A percentile compares a stretch with the other conserved stretches of the same genome.
Evolutionary conservation across 2,329 filamentous ascomycete species (phyloP).

Genomic region (Raffaelea ambrosiae): DNA sequence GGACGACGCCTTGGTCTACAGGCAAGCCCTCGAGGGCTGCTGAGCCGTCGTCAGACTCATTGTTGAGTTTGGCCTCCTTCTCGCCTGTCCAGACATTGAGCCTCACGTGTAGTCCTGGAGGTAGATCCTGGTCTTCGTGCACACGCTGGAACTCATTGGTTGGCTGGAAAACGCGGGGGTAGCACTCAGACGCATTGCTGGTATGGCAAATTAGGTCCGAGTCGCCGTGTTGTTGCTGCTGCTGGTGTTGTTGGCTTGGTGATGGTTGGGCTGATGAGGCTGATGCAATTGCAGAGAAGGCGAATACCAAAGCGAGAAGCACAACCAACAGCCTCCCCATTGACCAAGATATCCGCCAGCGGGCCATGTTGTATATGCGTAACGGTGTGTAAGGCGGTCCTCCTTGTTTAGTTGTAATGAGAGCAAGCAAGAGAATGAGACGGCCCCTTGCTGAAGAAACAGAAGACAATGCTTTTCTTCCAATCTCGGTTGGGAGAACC

Average conservation of each 20-base stretch:
- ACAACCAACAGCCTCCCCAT: neutral
- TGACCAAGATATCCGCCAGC: neutral
- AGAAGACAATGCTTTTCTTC: neutral
- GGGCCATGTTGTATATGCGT: neutral
- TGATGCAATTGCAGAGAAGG: neutral
- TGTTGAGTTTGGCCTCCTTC: slow-evolving; percentile 59
- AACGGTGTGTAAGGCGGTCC: no score
- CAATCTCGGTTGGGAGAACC: no score
- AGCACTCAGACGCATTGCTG: slow-evolving; percentile 51
- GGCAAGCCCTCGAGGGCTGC: slow-evolving; percentile 38
- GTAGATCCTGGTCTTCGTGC: slow-evolving; percentile 56
- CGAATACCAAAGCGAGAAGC: slow-evolving; percentile 1
- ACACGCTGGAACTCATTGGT: slow-evolving; percentile 58
- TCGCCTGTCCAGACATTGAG: slow-evolving; percentile 55
- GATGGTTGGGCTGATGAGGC: neutral
- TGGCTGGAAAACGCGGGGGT: slow-evolving; percentile 54
- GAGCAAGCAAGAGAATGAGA: no score
- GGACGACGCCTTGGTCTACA: slow-evolving; percentile 42
- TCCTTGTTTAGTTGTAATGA: no score
- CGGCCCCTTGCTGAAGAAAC: neutral
- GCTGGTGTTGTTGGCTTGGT: neutral
- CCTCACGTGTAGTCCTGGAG: slow-evolving; percentile 56
- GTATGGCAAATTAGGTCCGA: slow-evolving; percentile 56
- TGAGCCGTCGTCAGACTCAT: slow-evolving; percentile 41
- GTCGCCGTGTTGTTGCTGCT: neutral